Evolutionary conservation across 2,329 filamentous ascomycete species (phyloP).

Genomic region (Alternaria rosae): DNA sequence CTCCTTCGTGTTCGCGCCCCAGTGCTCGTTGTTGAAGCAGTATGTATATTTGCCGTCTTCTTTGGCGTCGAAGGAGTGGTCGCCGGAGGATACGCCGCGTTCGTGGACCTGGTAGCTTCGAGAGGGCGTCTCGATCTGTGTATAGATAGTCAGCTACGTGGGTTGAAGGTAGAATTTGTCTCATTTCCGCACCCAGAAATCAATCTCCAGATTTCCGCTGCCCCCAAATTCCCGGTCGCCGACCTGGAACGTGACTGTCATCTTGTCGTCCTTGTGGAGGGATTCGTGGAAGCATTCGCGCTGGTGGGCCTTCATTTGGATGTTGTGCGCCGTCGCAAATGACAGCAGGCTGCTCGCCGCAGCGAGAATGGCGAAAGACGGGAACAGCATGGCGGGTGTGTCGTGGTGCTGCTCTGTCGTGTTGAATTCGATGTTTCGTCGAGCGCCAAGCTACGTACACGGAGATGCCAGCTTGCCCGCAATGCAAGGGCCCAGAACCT

Average conservation of each 20-base stretch:
- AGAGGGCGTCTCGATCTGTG: constrained; percentile 78
- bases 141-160: constrained; percentile 14
- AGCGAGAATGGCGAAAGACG: constrained; percentile 49
- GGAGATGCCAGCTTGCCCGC: constrained; percentile 46
- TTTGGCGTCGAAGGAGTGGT: constrained; percentile 87
- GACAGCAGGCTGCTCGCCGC: constrained; percentile 66
- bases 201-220: constrained; percentile 92
- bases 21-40: constrained; percentile 99
- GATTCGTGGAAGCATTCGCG: constrained; percentile 97
- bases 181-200: constrained; percentile 82
- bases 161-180: not conserved
- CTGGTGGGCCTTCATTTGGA: constrained; percentile 90
- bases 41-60: constrained; percentile 90
- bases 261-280: constrained; percentile 92
- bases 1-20: constrained; percentile 95
- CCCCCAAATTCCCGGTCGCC: constrained; percentile 95
- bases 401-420: constrained; percentile 20
- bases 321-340: constrained; percentile 84
- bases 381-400: constrained; percentile 44
- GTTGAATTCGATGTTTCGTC: constrained; percentile 10
- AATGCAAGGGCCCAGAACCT: constrained; percentile 24
- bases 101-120: constrained; percentile 81
- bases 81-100: constrained; percentile 83
- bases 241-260: constrained; percentile 98
- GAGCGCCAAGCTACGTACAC: constrained; percentile 22